These are phyloP conservation scores for Scedosporium aurantiacum DNA, from an alignment of 2,329 filamentous ascomycete genomes.

Conservation along the genomic window DNA sequence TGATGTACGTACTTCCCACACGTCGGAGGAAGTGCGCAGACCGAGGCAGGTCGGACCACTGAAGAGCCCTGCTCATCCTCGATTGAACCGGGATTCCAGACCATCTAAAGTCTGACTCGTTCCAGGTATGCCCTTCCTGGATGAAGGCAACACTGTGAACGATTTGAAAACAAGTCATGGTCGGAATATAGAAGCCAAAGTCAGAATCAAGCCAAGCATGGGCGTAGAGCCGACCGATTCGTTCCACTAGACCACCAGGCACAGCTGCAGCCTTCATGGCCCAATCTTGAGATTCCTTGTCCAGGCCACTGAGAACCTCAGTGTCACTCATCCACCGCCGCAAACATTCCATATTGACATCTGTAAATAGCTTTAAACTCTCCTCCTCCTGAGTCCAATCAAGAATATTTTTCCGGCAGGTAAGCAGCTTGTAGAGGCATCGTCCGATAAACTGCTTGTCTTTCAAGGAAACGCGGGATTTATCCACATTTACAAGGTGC, in stretches of 20 bases:
- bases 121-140: slow-evolving; percentile 25
- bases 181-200: slow-evolving; percentile 25
- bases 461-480: slow-evolving; percentile 12
- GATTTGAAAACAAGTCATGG: slow-evolving; percentile 30
- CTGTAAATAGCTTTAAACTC: slow-evolving; percentile 29
- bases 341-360: slow-evolving; percentile 25
- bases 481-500: slow-evolving; percentile 24
- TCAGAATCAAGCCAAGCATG: slow-evolving; percentile 25
- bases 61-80: slow-evolving; percentile 23
- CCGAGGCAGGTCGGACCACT: slow-evolving; percentile 24
- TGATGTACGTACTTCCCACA: slow-evolving; percentile 28
- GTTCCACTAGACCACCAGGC: slow-evolving; percentile 22
- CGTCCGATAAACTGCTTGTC: slow-evolving; percentile 23
- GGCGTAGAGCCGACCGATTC: slow-evolving; percentile 26
- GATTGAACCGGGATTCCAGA: slow-evolving; percentile 21
- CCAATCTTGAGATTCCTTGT: slow-evolving; percentile 20
- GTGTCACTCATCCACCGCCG: slow-evolving; percentile 24
- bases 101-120: slow-evolving; percentile 25
- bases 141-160: slow-evolving; percentile 29
- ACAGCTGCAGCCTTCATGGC: slow-evolving; percentile 15
- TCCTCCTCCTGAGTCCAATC: slow-evolving; percentile 31
- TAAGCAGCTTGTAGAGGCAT: slow-evolving; percentile 25
- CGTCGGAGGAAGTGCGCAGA: slow-evolving; percentile 27
- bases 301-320: slow-evolving; percentile 19
- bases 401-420: slow-evolving; percentile 22